Evolutionary conservation across 495 filamentous ascomycete species (phyloP).

Genomic region (Aspergillus ellipticus): DNA sequence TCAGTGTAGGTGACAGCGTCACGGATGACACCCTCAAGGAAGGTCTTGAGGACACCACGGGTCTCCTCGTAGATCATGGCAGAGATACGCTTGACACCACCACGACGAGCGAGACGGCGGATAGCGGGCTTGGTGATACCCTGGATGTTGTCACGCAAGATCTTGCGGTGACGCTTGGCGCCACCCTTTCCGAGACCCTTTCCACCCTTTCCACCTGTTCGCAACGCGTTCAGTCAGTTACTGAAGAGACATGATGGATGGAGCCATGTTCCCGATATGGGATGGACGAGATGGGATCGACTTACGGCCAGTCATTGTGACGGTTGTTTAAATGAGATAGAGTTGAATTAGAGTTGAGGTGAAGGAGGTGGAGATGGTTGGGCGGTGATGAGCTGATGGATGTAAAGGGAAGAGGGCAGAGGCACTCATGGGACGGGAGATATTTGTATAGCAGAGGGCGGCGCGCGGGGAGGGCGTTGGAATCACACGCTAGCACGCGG

Average conservation of each 20-base stretch:
- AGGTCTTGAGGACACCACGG: conserved; percentile 99
- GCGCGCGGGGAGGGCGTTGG: conserved; percentile 28
- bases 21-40: conserved; percentile 99
- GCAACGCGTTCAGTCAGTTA: conserved; percentile 32
- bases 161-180: conserved; percentile 91
- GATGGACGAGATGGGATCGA: conserved; percentile 17
- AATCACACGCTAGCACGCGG: conserved; percentile 40
- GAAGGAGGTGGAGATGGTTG: conserved; percentile 30
- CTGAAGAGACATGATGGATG: conserved; percentile 1
- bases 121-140: conserved; percentile 99
- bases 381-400: conserved; percentile 34
- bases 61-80: conserved; percentile 99
- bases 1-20: conserved; percentile 99
- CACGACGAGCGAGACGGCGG: conserved; percentile 98
- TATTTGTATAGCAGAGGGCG: conserved; percentile 44
- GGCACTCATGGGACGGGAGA: conserved; percentile 31
- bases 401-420: conserved; percentile 35
- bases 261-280: neutral
- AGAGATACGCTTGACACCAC: conserved; percentile 99
- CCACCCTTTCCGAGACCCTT: conserved; percentile 99
- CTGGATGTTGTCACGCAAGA: conserved; percentile 97
- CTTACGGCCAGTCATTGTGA: conserved; percentile 71
- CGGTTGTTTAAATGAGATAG: conserved; percentile 19
- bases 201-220: conserved; percentile 89
- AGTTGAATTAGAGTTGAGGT: conserved; percentile 6